Evolutionary conservation across 2,329 filamentous ascomycete genomes (phyloP), one percentile per base, ranked within the genome.

Genomic region (Fusarium coicis): DNA sequence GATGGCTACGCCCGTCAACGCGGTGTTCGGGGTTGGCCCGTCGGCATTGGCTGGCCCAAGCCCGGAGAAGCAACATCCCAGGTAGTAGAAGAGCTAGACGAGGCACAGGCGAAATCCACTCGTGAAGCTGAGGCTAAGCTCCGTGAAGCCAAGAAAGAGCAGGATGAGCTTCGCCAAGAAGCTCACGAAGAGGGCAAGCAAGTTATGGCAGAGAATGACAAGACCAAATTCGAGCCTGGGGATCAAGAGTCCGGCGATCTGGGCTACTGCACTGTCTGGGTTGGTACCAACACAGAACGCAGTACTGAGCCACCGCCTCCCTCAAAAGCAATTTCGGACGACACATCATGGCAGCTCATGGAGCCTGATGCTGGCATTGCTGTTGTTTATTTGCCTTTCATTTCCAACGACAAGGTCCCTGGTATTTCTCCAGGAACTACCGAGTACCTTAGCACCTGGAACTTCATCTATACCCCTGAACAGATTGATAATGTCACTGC

Each of bases 381-480:
- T 0, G 91, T 99, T 7, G 87, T 97, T 21, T 99, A 99, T 83
- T 92, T 98, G 77, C 96, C 96, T 0, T 92, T 98, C 70, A 85
- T 98, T 19, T 89, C 92, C 34, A 98, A 99, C 80, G 88, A 92
- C 0, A 92, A 92, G 68, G 92, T 94, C 0, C 88, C 91, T 0
- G 93, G 90, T 47, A 92, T 98, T n/a, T 93, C 97, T 74, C 96
- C 96, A 0, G 91, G 91, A 30, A 89, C 88, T 5, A 93, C 90
- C 59, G 94, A 97, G 68, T 98, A 95, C 82, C 90, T 98, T 85
- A 94, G 91, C 75, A 99, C 96, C 0, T 99, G 96, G 96, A 99
- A 99, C 80, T 98, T 98, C 80, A 91, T 98, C 36, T 99, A 98
- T 81, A 97, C 93, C 4, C 92, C 95, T 0, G 92, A 96, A 64